phyloP scores from a whole-genome alignment of 768 basidiomycete species.

The Mycena rosella region DNA sequence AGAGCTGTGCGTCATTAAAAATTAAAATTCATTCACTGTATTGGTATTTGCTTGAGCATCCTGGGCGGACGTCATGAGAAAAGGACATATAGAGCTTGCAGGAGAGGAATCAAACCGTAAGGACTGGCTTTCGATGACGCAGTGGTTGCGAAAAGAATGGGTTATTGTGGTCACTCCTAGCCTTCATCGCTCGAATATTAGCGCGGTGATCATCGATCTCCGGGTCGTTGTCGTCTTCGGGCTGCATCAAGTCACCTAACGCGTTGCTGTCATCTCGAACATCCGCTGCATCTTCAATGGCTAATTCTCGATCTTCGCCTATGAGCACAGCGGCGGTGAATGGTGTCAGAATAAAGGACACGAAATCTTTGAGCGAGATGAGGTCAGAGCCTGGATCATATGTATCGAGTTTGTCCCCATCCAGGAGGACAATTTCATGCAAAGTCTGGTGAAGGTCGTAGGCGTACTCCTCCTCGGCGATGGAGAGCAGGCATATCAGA shows the following conservation, averaged over 20 bases:
- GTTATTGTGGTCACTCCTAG: background rate
- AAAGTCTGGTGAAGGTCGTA: background rate
- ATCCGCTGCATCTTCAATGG: background rate
- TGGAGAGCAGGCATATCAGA: background rate
- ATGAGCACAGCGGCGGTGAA: slow-evolving; percentile 4
- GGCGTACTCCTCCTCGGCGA: background rate
- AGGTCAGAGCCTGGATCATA: slow-evolving; percentile 4
- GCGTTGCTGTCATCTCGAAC: background rate
- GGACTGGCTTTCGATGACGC: background rate
- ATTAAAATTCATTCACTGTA: no score
- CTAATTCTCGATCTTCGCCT: background rate
- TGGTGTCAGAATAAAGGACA: background rate
- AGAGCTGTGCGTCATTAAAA: no score
- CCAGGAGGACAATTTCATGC: background rate
- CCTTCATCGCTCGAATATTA: background rate
- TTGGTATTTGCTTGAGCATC: no score
- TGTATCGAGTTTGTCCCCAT: background rate
- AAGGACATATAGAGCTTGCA: no score
- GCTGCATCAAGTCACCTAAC: background rate
- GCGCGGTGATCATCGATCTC: background rate
- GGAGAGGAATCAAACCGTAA: background rate
- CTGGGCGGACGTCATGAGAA: no score
- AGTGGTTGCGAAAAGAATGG: background rate
- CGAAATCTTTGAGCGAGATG: slow-evolving; percentile 1
- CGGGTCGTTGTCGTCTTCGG: background rate